A percentile compares a stretch with the other conserved stretches of the same genome.
These are phyloP conservation scores for Thelonectria rubi DNA, from an alignment of 2,329 filamentous ascomycete species.

Conservation along the genomic window DNA sequence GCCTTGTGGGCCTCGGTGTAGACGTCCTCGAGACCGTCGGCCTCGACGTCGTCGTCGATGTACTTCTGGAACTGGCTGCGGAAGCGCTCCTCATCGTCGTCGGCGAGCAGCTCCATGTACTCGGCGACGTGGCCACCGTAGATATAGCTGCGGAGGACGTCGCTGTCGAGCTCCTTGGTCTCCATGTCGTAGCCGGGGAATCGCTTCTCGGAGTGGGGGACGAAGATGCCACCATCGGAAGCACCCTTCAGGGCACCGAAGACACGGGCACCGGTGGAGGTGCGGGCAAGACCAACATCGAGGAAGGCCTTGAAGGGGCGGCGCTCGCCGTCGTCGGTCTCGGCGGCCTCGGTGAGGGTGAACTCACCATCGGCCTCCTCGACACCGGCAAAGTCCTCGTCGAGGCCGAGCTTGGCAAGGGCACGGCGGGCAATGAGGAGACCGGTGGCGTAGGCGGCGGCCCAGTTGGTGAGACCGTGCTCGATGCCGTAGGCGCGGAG, in stretches of 20 bases:
- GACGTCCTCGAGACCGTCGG: constrained; percentile 95
- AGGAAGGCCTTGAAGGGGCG: constrained; percentile 99
- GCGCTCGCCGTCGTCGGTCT: constrained; percentile 90
- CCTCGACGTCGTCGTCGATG: constrained; percentile 96
- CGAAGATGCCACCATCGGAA: constrained; percentile 94
- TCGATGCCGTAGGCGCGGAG: constrained; percentile 96
- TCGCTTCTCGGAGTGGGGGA: constrained; percentile 99
- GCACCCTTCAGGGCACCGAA: constrained; percentile 99
- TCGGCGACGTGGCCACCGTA: constrained; percentile 97
- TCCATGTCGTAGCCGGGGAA: constrained; percentile 99
- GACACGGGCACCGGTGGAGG: constrained; percentile 97
- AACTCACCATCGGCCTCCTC: constrained; percentile 98
- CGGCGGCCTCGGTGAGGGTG: constrained; percentile 91
- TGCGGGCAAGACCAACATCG: constrained; percentile 96
- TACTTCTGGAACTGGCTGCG: constrained; percentile 98
- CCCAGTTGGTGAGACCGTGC: constrained; percentile 99
- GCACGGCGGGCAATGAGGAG: constrained; percentile 96
- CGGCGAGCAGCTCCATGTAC: constrained; percentile 99
- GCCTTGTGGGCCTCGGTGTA: constrained; percentile 94
- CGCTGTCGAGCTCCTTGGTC: constrained; percentile 95
- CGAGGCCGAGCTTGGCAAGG: constrained; percentile 95
- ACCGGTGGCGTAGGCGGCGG: constrained; percentile 95
- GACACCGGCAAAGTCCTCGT: constrained; percentile 92
- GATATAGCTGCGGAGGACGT: constrained; percentile 99
- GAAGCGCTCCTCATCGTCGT: constrained; percentile 99